These are phyloP conservation scores for Nakazawaea laoshanensis DNA, from an alignment of 805 yeast genomes.

Conservation along the genomic window DNA sequence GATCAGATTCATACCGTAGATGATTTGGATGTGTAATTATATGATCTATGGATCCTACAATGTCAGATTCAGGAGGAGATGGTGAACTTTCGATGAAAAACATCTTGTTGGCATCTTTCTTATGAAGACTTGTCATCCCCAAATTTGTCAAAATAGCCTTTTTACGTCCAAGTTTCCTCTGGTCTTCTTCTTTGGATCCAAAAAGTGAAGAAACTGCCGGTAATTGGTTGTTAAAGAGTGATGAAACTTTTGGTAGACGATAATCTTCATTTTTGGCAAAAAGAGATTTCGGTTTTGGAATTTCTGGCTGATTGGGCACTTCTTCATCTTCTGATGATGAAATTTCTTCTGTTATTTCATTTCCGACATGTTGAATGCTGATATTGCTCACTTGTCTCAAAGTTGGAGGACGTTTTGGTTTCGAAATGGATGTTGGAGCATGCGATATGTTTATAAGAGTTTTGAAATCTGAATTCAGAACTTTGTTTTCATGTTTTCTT, in stretches of 20 bases:
- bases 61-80: constrained; percentile 17
- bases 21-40: constrained; percentile 10
- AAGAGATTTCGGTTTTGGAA: constrained; percentile 11
- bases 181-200: neutral
- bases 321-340: constrained; percentile 16
- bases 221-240: neutral
- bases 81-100: constrained; percentile 24
- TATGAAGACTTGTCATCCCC: constrained; percentile 8
- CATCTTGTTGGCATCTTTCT: constrained; percentile 15
- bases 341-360: constrained; percentile 20
- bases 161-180: constrained; percentile 1
- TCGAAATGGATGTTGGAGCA: constrained; percentile 1
- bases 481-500: neutral
- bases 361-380: constrained; percentile 14
- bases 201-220: constrained; percentile 4
- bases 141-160: constrained; percentile 7
- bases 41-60: constrained; percentile 12
- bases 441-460: neutral
- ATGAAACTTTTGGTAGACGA: constrained; percentile 3
- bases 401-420: constrained; percentile 5
- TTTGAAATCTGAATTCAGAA: neutral
- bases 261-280: constrained; percentile 1
- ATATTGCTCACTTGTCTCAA: constrained; percentile 12
- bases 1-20: neutral
- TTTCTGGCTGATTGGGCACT: neutral